A percentile compares a stretch with the other conserved stretches of the same genome.
Evolutionary conservation across 345 rosid genomes (phyloP).

Genomic region (Rhodamnia rubescens): DNA sequence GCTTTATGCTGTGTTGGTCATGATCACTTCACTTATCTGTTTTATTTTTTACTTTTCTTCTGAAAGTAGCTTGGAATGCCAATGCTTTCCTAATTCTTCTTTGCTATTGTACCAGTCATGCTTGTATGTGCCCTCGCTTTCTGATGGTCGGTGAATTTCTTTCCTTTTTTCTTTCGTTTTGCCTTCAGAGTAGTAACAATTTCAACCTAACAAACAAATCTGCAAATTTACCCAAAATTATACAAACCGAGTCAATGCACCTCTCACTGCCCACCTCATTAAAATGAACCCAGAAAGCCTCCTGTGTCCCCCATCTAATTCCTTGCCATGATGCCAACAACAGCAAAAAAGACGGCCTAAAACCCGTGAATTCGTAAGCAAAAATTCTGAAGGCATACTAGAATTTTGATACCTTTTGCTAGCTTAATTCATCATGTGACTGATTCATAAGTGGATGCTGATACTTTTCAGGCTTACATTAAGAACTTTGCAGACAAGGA

Average conservation of each 20-base stretch:
- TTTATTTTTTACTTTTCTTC: background rate
- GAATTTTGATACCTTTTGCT: background rate
- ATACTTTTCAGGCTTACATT: conserved; percentile 39
- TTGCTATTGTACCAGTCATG: background rate
- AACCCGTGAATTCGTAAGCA: background rate
- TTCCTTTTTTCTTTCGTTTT: background rate
- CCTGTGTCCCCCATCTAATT: background rate
- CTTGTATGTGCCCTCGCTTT: background rate
- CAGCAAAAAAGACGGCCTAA: background rate
- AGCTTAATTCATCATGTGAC: background rate
- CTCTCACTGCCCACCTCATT: background rate
- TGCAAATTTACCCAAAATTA: background rate
- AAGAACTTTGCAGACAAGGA: conserved; percentile 81
- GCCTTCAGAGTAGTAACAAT: background rate
- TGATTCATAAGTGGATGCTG: background rate
- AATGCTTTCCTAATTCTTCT: background rate
- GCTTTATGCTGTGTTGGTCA: background rate
- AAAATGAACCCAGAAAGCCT: background rate
- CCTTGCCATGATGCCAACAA: background rate
- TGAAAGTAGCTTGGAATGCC: background rate
- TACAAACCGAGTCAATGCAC: background rate
- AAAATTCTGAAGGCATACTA: background rate
- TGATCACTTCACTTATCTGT: background rate
- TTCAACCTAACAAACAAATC: background rate
- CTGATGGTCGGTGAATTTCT: background rate